Base-by-base conservation (phyloP, 2,329 filamentous ascomycete species). In the Lachnum nothofagi region DNA sequence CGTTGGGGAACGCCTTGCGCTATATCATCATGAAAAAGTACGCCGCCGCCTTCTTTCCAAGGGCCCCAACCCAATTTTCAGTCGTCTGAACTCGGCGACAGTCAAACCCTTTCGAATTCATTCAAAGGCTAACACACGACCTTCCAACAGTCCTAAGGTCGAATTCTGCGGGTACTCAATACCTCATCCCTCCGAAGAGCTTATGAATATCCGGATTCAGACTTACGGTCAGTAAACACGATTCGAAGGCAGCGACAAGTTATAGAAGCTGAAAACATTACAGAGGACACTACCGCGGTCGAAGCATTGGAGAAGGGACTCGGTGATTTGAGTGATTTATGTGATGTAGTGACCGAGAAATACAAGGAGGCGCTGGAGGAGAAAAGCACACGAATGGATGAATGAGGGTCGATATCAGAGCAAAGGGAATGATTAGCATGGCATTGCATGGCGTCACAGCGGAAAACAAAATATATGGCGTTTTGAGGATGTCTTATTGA, bases 1-100 rank as follows among this genome's bases (percentile, higher is more conserved):
- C 93, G 0, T 75, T 98, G 44, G 93, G 93, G 23, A 98, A 98
- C 69, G 89, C 91, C 8, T 72, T 98, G 60, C 80, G 93, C 63
- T 97, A 91, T 67, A 86, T 96, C 55, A 94, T 98, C 63, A 96
- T 95, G 88, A 97, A 97, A 72, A 98, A 98, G 91, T 96, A 74
- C 57, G 81, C 65, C 40, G 9, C 5, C 5, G 34, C 20, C 33
- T 16, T 20, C 33, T 12, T 44, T 24, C 9, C 19, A 16, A n/a
- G n/a, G n/a, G 9, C 17, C 43, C 29, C 44, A 10, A 23, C 2
- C 1, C 27, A 12, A 27, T 17, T 38, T 22, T 10, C 12, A 31
- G 16, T 10, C 6, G 34, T 34, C 3, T 16, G n/a, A 7, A 14
- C 22, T 17, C 19, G 20, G 24, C 12, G 6, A 4, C 14, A 29